A percentile compares a stretch with the other conserved stretches of the same genome.
Evolutionary conservation across 495 filamentous ascomycete genomes (phyloP).

Genomic region (Aspergillus wentii): DNA sequence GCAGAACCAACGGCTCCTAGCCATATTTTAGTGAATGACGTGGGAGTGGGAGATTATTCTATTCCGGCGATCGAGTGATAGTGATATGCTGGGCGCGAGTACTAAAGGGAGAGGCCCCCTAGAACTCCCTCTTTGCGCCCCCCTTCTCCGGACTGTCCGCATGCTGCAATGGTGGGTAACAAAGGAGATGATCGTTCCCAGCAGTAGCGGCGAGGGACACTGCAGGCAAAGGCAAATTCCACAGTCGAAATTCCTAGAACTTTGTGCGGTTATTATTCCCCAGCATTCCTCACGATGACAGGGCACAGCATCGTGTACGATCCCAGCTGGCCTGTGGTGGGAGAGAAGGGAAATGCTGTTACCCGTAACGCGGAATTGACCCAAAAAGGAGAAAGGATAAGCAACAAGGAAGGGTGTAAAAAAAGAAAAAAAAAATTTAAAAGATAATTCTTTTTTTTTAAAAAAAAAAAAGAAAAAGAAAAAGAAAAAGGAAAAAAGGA

Average conservation of each 20-base stretch:
- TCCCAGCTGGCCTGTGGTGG: conserved; percentile 3
- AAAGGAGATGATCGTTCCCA: conserved; percentile 1
- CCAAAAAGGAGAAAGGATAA: not conserved
- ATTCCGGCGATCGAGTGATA: too few relatives aligned
- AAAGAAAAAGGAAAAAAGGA: conserved; percentile 5
- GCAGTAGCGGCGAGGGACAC: not conserved
- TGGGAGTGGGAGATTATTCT: conserved; percentile 3
- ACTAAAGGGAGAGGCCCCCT: conserved; percentile 1
- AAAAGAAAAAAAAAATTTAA: not conserved
- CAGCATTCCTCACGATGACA: conserved; percentile 11
- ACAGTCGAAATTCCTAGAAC: not conserved
- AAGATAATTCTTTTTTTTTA: too few relatives aligned
- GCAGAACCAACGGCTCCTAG: too few relatives aligned
- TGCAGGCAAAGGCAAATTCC: conserved; percentile 4
- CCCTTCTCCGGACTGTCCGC: too few relatives aligned
- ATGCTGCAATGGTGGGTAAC: too few relatives aligned
- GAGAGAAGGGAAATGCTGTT: conserved; percentile 8
- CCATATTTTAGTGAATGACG: conserved; percentile 7
- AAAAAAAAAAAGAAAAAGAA: conserved; percentile 8
- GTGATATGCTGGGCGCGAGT: too few relatives aligned
- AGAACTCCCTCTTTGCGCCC: too few relatives aligned
- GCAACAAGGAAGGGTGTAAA: not conserved
- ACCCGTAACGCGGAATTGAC: conserved; percentile 5
- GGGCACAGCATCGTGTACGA: conserved; percentile 11
- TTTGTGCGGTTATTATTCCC: too few relatives aligned